A percentile compares a stretch with the other conserved stretches of the same genome.
phyloP scores from a whole-genome alignment of 2,329 filamentous ascomycete species.

The Hyphodiscus sp. region DNA sequence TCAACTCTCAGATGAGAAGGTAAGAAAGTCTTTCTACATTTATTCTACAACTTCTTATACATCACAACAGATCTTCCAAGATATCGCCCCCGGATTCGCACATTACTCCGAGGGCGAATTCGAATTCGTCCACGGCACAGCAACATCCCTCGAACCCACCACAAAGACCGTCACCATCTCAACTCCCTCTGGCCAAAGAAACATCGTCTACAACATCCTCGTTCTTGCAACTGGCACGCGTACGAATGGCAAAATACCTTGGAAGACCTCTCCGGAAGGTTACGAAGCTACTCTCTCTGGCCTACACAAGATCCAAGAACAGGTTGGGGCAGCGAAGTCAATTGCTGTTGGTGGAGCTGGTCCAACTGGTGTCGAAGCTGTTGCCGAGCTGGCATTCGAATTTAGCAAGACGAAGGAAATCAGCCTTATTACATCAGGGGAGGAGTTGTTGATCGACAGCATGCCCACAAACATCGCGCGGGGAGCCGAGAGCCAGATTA shows the following conservation, averaged over 20 bases:
- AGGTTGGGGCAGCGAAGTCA: constrained; percentile 20
- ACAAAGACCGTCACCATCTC: constrained; percentile 38
- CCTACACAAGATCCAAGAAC: constrained; percentile 21
- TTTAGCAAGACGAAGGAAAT: constrained; percentile 25
- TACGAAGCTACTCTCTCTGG: constrained; percentile 26
- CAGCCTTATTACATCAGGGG: constrained; percentile 20
- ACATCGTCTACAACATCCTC: constrained; percentile 43
- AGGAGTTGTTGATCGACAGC: constrained; percentile 13
- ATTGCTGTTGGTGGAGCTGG: constrained; percentile 31
- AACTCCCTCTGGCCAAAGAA: constrained; percentile 28
- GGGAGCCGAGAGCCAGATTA: constrained; percentile 42
- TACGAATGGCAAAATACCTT: constrained; percentile 40
- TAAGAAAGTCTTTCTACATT: neutral
- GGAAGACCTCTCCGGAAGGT: constrained; percentile 34
- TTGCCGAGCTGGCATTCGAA: constrained; percentile 22
- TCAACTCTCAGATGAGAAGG: constrained; percentile 37
- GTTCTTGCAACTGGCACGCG: constrained; percentile 49
- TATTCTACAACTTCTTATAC: neutral
- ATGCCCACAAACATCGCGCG: constrained; percentile 12
- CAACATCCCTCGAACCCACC: constrained; percentile 37
- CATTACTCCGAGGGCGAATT: constrained; percentile 42
- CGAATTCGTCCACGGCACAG: constrained; percentile 46
- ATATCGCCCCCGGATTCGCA: constrained; percentile 39
- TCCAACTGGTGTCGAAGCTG: constrained; percentile 31
- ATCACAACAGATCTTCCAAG: constrained; percentile 29